A percentile compares a stretch with the other conserved stretches of the same genome.
phyloP scores from a whole-genome alignment of 306 rosid species.

The Myrica gale region DNA sequence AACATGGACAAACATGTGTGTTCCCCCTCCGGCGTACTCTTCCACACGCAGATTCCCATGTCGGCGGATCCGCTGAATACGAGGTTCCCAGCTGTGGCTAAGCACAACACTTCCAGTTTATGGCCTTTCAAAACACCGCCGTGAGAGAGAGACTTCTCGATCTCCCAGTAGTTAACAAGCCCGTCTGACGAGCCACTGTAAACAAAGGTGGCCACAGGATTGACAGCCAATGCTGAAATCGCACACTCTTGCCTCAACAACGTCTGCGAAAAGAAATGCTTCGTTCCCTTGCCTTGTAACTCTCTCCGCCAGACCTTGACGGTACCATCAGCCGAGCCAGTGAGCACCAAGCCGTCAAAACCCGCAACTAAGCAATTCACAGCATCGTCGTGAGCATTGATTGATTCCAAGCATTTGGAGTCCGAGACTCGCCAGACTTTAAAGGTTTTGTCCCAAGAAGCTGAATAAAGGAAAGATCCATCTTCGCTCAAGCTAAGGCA shows the following conservation, averaged over 20 bases:
- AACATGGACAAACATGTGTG: slow-evolving; percentile 47
- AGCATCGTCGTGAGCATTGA: slow-evolving; percentile 80
- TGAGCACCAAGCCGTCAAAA: slow-evolving; percentile 56
- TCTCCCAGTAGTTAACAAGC: slow-evolving; percentile 62
- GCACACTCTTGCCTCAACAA: slow-evolving; percentile 78
- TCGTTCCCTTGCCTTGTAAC: slow-evolving; percentile 73
- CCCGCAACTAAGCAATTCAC: slow-evolving; percentile 65
- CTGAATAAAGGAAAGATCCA: slow-evolving; percentile 54
- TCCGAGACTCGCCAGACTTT: slow-evolving; percentile 73
- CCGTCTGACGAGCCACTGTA: slow-evolving; percentile 86
- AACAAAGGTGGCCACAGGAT: slow-evolving; percentile 34
- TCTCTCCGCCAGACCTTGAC: slow-evolving; percentile 84
- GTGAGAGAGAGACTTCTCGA: slow-evolving; percentile 41
- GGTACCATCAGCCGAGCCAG: slow-evolving; percentile 86
- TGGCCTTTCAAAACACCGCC: slow-evolving; percentile 64
- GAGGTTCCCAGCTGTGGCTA: slow-evolving; percentile 56
- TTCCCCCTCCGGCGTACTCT: slow-evolving; percentile 33
- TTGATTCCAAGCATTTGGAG: slow-evolving; percentile 79
- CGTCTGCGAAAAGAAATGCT: slow-evolving; percentile 75
- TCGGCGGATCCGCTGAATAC: slow-evolving; percentile 85
- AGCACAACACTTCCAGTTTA: slow-evolving; percentile 70
- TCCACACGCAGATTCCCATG: slow-evolving; percentile 84
- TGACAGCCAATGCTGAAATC: slow-evolving; percentile 57
- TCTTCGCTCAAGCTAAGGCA: slow-evolving; percentile 70
- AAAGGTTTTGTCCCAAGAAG: slow-evolving; percentile 91